These are phyloP conservation scores for Pulveroboletus sp. DNA, from an alignment of 768 basidiomycete genomes.

Conservation along the genomic window DNA sequence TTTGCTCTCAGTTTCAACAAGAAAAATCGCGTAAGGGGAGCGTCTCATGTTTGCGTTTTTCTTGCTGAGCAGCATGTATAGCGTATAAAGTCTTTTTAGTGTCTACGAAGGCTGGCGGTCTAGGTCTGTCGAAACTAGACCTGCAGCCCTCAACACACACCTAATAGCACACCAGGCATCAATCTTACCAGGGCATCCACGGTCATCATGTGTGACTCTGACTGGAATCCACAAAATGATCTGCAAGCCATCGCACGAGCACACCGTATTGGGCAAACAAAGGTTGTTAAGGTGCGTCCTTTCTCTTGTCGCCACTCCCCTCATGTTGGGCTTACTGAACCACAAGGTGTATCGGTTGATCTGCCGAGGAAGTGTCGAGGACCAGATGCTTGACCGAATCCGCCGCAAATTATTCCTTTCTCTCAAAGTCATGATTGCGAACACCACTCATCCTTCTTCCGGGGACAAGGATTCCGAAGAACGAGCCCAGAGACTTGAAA, in stretches of 20 bases:
- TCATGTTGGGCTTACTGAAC: neutral
- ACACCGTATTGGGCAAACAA: constrained; percentile 76
- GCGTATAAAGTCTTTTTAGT: constrained; percentile 67
- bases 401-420: constrained; percentile 68
- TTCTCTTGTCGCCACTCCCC: neutral
- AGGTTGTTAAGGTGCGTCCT: constrained; percentile 52
- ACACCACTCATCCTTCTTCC: constrained; percentile 18
- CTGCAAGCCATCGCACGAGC: constrained; percentile 83
- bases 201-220: constrained; percentile 74
- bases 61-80: constrained; percentile 14
- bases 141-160: neutral
- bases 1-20: constrained; percentile 46
- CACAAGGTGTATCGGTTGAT: constrained; percentile 64
- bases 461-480: constrained; percentile 18
- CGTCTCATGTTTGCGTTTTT: neutral
- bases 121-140: constrained; percentile 38
- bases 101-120: constrained; percentile 67
- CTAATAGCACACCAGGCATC: constrained; percentile 47
- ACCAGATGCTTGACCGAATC: constrained; percentile 69
- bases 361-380: constrained; percentile 66
- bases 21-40: constrained; percentile 46
- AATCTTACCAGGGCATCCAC: constrained; percentile 79
- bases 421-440: constrained; percentile 53
- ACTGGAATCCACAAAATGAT: constrained; percentile 74
- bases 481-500: constrained; percentile 31